These are phyloP conservation scores for Geum urbanum DNA, from an alignment of 306 rosid species.

Conservation along the genomic window DNA sequence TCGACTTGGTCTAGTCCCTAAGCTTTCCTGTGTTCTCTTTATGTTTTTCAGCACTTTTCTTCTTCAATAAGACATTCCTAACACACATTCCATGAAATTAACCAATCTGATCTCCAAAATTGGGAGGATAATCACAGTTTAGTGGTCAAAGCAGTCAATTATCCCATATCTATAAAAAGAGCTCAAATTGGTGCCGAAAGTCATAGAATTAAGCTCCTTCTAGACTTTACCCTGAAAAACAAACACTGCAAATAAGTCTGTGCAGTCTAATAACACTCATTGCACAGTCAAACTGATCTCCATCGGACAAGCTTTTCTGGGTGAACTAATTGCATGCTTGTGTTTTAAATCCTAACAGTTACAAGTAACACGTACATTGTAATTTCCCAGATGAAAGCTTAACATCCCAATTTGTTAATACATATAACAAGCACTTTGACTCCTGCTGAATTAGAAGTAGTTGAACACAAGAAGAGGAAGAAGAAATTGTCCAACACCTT, in stretches of 20 bases:
- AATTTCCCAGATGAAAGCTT: background rate
- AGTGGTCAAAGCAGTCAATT: background rate
- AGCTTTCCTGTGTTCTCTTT: too few relatives aligned
- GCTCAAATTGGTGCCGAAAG: background rate
- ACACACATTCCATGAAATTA: too few relatives aligned
- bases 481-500: background rate
- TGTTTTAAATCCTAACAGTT: background rate
- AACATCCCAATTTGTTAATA: background rate
- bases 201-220: background rate
- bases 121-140: background rate
- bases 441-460: background rate
- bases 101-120: too few relatives aligned
- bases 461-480: background rate
- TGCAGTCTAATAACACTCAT: background rate
- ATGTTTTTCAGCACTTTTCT: too few relatives aligned
- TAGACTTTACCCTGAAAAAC: background rate
- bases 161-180: background rate
- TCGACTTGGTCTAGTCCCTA: too few relatives aligned
- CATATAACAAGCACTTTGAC: background rate
- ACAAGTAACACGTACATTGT: background rate
- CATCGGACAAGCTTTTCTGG: slow-evolving; percentile 1
- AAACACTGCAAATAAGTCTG: slow-evolving; percentile 3
- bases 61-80: too few relatives aligned
- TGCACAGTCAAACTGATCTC: background rate
- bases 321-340: background rate